Base-by-base conservation (phyloP, 2,329 filamentous ascomycete species). In the Pseudovirgaria hyperparasitica region DNA sequence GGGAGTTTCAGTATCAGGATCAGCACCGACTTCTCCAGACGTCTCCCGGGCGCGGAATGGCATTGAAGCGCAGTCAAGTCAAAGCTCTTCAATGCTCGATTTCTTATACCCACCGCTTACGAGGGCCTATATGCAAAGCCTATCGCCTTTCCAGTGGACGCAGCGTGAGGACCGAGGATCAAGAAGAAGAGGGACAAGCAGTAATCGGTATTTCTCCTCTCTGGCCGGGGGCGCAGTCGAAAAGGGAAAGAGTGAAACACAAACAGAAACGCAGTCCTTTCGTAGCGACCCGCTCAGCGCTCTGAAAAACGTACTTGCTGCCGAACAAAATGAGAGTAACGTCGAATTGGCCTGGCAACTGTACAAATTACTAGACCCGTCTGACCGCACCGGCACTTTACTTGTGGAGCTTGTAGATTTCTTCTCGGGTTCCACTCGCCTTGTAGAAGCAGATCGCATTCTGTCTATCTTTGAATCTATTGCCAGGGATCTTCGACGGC, bases 71-170 rank as follows among this genome's bases (percentile, higher is more conserved):
- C 6, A 19, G 11, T 25, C 18, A 32, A 10, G 19, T 19, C 27
- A 27, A 20, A 26, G 43, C 13, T 32, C 30, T 9, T 11, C 30
- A 17, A 33, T 61, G 19, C 51, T 65, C 26, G 61, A 64, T 27
- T 65, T 65, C 29, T 42, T 65, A 6, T 65, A 63, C 31, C 62
- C 61, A 11, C 48, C 53, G 13, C 55, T 56, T 28, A 56, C 60
- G 2, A 39, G 62, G 29, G 54, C 55, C 3, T 48, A 55, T 30
- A 39, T 61, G 28, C 39, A 39, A 20, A 31, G 31, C 5, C 35
- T 52, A 9, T 43, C 49, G 4, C 27, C 29, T 6, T 37, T 38
- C 24, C 32, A 36, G 3, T 32, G 30, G 22, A 47, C 51, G 24
- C 27, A 34, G 14, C 37, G 39, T 30, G 42, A 50, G 20, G 29